phyloP scores from a whole-genome alignment of 2,329 filamentous ascomycete species.

The Verticillium zaregamsianum region DNA sequence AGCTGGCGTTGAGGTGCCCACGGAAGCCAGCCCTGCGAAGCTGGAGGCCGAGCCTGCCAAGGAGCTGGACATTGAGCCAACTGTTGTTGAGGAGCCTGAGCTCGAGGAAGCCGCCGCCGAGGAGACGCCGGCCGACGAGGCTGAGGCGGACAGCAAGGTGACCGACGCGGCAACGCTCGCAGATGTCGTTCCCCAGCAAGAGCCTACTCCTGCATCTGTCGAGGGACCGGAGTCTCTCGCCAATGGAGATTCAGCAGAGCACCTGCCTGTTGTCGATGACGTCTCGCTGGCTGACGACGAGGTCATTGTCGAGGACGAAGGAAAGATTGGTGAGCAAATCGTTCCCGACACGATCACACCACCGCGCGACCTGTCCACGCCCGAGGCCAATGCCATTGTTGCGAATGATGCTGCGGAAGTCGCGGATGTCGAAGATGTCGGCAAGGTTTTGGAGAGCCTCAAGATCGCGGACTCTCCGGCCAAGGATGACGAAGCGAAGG shows the following conservation, averaged over 20 bases:
- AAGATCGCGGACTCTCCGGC: neutral
- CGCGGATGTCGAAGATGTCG: neutral
- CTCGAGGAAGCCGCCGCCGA: neutral
- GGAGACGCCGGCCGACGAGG: neutral
- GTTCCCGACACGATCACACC: neutral
- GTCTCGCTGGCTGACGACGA: neutral
- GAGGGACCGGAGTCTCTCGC: neutral
- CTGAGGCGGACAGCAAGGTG: neutral
- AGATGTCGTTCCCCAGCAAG: neutral
- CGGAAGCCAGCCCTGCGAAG: neutral
- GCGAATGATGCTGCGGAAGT: neutral
- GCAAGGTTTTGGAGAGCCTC: neutral
- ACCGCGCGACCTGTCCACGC: neutral
- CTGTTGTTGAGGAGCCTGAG: neutral
- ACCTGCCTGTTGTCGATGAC: neutral
- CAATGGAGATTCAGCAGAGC: neutral
- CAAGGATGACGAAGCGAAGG: constrained; percentile 28
- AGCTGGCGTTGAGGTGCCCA: neutral
- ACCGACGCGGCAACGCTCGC: neutral
- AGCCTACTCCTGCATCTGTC: neutral
- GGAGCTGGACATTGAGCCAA: neutral
- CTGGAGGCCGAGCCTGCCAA: neutral
- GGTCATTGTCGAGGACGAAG: neutral
- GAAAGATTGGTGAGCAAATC: neutral
- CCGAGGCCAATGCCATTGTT: neutral